These are phyloP conservation scores for Myriosclerotinia curreyana DNA, from an alignment of 2,329 filamentous ascomycete species.

Conservation along the genomic window DNA sequence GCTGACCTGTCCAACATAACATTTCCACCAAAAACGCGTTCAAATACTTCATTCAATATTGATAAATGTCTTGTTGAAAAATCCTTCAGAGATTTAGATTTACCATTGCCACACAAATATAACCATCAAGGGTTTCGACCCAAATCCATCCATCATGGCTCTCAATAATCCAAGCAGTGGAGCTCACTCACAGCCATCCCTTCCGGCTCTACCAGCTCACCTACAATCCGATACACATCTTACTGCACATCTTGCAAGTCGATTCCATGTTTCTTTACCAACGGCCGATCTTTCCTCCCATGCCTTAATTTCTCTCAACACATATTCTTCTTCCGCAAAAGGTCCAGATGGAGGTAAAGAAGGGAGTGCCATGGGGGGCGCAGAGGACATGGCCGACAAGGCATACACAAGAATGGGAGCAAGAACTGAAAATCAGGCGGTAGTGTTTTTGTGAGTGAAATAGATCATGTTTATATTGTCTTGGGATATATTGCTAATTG, in stretches of 20 bases:
- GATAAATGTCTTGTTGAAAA: not conserved
- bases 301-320: conserved; percentile 88
- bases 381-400: conserved; percentile 84
- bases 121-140: conserved; percentile 32
- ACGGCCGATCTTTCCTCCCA: conserved; percentile 89
- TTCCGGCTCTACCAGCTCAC: conserved; percentile 84
- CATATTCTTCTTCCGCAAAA: conserved; percentile 83
- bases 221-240: conserved; percentile 74
- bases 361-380: conserved; percentile 87
- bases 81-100: not conserved
- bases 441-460: conserved; percentile 80
- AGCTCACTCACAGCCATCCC: conserved; percentile 76
- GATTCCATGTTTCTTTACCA: conserved; percentile 87
- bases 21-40: not conserved
- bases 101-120: not conserved
- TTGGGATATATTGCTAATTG: conserved; percentile 20
- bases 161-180: conserved; percentile 50
- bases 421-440: conserved; percentile 87
- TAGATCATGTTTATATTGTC: not conserved
- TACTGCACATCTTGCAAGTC: conserved; percentile 78
- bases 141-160: conserved; percentile 51
- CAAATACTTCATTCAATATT: not conserved
- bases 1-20: conserved; percentile 1
- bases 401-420: conserved; percentile 83
- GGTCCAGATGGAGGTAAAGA: conserved; percentile 88